These are phyloP conservation scores for Mycoemilia scoparia DNA, from an alignment of 192 early-diverging fungal species.

Conservation along the genomic window DNA sequence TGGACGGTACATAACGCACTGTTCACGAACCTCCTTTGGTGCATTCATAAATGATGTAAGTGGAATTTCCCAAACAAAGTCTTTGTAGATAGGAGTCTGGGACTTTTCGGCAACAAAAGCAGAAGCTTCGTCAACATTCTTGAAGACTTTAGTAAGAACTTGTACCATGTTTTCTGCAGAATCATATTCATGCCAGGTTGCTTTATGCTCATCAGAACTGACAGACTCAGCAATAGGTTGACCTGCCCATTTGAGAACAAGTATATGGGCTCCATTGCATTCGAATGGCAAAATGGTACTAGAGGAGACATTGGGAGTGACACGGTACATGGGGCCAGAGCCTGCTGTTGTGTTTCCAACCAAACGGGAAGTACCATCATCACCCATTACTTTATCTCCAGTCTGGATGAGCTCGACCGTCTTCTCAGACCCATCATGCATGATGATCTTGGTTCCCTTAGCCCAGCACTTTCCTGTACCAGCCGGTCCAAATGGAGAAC, in stretches of 20 bases:
- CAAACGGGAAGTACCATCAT: slow-evolving; percentile 25
- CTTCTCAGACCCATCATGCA: slow-evolving; percentile 22
- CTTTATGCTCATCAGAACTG: no score
- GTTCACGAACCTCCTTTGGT: no score
- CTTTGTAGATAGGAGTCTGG: no score
- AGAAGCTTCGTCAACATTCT: no score
- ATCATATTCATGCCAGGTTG: no score
- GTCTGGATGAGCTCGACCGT: slow-evolving; percentile 23
- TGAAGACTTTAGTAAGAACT: no score
- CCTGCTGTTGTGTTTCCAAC: slow-evolving; percentile 27
- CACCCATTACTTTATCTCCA: slow-evolving; percentile 28
- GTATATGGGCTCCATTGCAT: slow-evolving; percentile 33
- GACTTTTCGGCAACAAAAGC: no score
- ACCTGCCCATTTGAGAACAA: slow-evolving; percentile 31
- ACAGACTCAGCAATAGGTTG: no score
- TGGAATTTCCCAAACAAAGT: no score
- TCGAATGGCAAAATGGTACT: slow-evolving; percentile 22
- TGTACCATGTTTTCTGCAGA: no score
- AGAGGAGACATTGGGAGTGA: slow-evolving; percentile 10
- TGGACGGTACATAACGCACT: no score
- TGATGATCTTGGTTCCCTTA: slow-evolving; percentile 25
- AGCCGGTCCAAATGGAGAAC: slow-evolving; percentile 94
- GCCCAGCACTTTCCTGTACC: slow-evolving; percentile 82
- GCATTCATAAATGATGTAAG: no score
- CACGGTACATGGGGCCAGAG: slow-evolving; percentile 27